Conservation (phyloP, 2,329 filamentous ascomycete genomes). For the Beauveria rudraprayagi region DNA sequence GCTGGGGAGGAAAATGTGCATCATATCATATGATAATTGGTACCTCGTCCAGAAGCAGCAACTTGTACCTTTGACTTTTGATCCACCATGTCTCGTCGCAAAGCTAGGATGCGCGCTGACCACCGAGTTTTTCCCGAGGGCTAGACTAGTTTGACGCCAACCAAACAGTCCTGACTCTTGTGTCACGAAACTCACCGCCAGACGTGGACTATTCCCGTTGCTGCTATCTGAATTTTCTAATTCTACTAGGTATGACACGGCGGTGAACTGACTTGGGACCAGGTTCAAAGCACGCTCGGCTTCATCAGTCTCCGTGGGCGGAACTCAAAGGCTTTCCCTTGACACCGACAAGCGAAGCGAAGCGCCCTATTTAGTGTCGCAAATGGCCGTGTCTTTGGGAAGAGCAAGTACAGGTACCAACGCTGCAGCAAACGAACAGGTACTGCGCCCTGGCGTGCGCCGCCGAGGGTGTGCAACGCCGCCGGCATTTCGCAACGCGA, state of each 20-base stretch:
- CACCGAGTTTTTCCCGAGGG: conserved; percentile 10
- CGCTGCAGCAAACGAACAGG: not conserved
- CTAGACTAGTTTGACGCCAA: not conserved
- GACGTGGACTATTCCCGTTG: not conserved
- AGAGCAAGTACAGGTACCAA: not conserved
- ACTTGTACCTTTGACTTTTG: not conserved
- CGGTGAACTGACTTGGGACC: too few relatives aligned
- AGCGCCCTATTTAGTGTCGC: not conserved
- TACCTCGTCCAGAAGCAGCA: not conserved
- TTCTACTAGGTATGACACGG: too few relatives aligned
- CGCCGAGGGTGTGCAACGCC: not conserved
- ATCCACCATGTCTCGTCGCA: not conserved
- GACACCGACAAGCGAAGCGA: not conserved
- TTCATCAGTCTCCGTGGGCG: not conserved
- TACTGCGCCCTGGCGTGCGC: not conserved
- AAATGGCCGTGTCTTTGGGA: too few relatives aligned
- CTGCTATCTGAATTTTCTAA: not conserved
- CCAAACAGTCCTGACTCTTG: not conserved
- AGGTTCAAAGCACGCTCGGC: too few relatives aligned
- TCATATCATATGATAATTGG: not conserved
- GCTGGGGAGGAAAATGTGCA: not conserved
- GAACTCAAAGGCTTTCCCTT: not conserved
- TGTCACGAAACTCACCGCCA: conserved; percentile 7
- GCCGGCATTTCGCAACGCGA: not conserved
- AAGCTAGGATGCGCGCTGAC: not conserved